phyloP scores from a whole-genome alignment of 305 asterid genomes.

The Fraxinus greggii region DNA sequence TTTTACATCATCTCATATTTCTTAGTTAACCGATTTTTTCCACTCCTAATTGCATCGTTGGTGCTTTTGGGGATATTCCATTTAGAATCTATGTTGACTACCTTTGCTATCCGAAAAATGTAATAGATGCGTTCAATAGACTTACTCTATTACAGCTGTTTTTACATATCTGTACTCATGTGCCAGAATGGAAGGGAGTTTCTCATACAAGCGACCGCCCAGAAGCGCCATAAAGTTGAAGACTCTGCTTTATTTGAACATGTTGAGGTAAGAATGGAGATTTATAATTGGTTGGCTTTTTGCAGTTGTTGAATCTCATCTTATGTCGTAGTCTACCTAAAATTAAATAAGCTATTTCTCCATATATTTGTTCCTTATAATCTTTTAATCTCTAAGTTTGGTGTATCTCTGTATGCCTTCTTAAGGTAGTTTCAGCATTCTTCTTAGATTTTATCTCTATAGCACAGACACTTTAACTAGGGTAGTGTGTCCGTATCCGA shows the following conservation, averaged over 20 bases:
- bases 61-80: neutral
- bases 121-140: neutral
- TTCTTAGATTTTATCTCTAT: neutral
- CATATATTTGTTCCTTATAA: slow-evolving; percentile 1
- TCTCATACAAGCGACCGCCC: slow-evolving; percentile 81
- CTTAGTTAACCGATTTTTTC: too few species aligned
- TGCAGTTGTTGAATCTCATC: neutral
- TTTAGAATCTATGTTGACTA: neutral
- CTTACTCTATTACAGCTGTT: neutral
- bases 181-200: slow-evolving; percentile 76
- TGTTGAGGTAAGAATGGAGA: slow-evolving; percentile 56
- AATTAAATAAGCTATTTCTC: slow-evolving; percentile 21
- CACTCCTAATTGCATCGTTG: neutral
- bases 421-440: slow-evolving; percentile 22
- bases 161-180: slow-evolving; percentile 23
- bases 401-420: slow-evolving; percentile 23
- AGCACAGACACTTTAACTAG: too few species aligned
- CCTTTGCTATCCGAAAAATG: neutral
- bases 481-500: too few species aligned
- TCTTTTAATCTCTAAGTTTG: slow-evolving; percentile 21
- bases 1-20: too few species aligned
- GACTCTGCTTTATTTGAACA: slow-evolving; percentile 43
- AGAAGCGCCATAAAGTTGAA: slow-evolving; percentile 72
- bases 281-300: slow-evolving; percentile 12
- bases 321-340: neutral